Percentiles rank a stretch among this genome's conserved stretches.
Conservation (phyloP, 2,329 filamentous ascomycete species). For the Xylariaceae sp. region DNA sequence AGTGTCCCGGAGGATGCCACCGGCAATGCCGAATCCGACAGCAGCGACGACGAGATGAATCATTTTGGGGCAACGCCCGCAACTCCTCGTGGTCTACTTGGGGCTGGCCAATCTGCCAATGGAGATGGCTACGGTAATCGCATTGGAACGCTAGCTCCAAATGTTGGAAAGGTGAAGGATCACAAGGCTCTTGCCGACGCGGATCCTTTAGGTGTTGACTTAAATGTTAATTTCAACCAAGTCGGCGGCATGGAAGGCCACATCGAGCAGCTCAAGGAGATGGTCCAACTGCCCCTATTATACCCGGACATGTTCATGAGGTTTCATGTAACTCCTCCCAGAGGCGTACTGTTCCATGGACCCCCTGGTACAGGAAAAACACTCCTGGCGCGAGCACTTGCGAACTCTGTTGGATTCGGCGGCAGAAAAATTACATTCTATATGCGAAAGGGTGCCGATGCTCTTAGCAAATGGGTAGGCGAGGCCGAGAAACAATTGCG, state of each 20-base stretch:
- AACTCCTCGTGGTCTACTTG: slow-evolving; percentile 41
- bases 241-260: slow-evolving; percentile 90
- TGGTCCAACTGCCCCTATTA: slow-evolving; percentile 89
- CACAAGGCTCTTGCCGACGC: slow-evolving; percentile 87
- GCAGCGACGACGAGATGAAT: slow-evolving; percentile 85
- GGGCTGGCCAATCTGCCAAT: slow-evolving; percentile 36
- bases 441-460: slow-evolving; percentile 98
- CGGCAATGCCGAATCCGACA: slow-evolving; percentile 85
- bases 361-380: slow-evolving; percentile 98
- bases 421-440: slow-evolving; percentile 97
- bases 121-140: slow-evolving; percentile 36
- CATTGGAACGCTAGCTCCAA: slow-evolving; percentile 53
- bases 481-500: slow-evolving; percentile 94
- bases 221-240: slow-evolving; percentile 88
- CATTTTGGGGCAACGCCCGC: slow-evolving; percentile 58
- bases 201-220: slow-evolving; percentile 87
- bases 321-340: slow-evolving; percentile 88
- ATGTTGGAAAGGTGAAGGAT: slow-evolving; percentile 90
- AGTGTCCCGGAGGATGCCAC: slow-evolving; percentile 49
- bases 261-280: slow-evolving; percentile 96
- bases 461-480: slow-evolving; percentile 96
- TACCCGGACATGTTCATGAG: slow-evolving; percentile 91
- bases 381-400: slow-evolving; percentile 84
- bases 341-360: slow-evolving; percentile 93
- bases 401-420: slow-evolving; percentile 81